Conservation (phyloP, 371 early-diverging fungal species). For the Circinella umbellata region DNA sequence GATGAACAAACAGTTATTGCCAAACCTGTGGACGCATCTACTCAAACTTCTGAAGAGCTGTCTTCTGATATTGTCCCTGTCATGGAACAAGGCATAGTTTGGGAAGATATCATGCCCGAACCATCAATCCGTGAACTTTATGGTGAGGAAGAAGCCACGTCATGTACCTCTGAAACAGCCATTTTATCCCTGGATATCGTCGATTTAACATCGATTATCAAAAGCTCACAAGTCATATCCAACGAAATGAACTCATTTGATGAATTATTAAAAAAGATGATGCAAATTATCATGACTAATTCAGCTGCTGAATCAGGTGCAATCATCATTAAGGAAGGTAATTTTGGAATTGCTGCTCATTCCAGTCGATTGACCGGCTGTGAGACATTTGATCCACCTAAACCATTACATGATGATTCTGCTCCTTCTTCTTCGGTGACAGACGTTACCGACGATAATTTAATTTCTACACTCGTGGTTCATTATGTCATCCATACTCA, state of each 20-base stretch:
- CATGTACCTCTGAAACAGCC: slow-evolving; percentile 29
- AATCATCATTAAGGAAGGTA: slow-evolving; percentile 50
- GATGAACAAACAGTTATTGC: background rate
- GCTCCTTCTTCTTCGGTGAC: no score
- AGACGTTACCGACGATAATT: slow-evolving; percentile 32
- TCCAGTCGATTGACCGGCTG: slow-evolving; percentile 31
- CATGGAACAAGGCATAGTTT: background rate
- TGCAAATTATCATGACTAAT: slow-evolving; percentile 50
- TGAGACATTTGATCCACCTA: slow-evolving; percentile 45
- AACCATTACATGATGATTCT: slow-evolving; percentile 38
- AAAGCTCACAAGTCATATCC: slow-evolving; percentile 54
- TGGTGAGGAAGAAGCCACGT: slow-evolving; percentile 23
- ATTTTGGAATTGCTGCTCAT: slow-evolving; percentile 48
- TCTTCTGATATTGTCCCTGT: background rate
- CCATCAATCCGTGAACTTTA: slow-evolving; percentile 31
- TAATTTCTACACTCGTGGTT: slow-evolving; percentile 41
- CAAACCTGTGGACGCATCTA: slow-evolving; percentile 20
- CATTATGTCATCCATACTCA: slow-evolving; percentile 50
- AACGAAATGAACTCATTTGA: slow-evolving; percentile 57
- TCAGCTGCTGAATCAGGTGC: slow-evolving; percentile 50
- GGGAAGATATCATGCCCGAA: slow-evolving; percentile 24
- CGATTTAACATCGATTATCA: slow-evolving; percentile 52
- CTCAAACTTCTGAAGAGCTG: slow-evolving; percentile 38
- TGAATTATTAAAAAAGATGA: slow-evolving; percentile 48
- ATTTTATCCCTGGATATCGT: slow-evolving; percentile 49